Base-by-base conservation (phyloP, 176 grass and related monocot genomes). In the Carex cristatella region DNA sequence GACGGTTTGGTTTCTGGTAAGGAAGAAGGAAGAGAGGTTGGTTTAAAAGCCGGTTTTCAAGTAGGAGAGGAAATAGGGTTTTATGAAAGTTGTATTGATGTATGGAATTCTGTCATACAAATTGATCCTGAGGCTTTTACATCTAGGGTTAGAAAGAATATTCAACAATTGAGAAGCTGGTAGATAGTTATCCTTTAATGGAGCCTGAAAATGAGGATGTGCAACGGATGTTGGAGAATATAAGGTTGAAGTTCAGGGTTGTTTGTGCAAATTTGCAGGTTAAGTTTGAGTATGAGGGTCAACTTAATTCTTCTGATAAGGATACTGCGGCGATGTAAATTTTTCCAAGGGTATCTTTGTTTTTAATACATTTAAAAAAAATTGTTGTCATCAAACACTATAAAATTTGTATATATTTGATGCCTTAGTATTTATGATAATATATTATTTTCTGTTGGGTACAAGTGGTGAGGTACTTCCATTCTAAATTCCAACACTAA, bases 11-110 rank as follows among this genome's bases (percentile, higher is more conserved):
- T 81, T 16, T 84, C 87, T 53, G 92, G 92, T 61, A 91, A 92
- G 84, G 92, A 91, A 69, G 92, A 97, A 27, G 92, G 55, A 13
- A 89, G 87, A 73, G 87, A 91, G 40, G 89, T 92, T 28, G 94
- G 94, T 18, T 84, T 97, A 77, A 92, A 94, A 80, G 87, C 83
- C 57, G 90, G 90, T 18, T 97, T 94, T 48, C 90, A 90, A 40
- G 77, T 87, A 4, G 92, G 92, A 14, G 94, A 97, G 83, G 92
- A 94, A 79, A 49, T 97, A 78, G 92, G 94, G 60, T 97, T 97
- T 85, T 94, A 93, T 58, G 81, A 84, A 60, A 89, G 94, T 23
- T 97, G 92, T 62, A 48, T 94, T 37, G 85, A 94, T 86, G 78
- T 94, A 48, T 94, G 94, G 90, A 85, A 77, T 51, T 97, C 87